Evolutionary conservation across 352 stramenopile genomes (phyloP).

Genomic region (Pythium aristosporum): DNA sequence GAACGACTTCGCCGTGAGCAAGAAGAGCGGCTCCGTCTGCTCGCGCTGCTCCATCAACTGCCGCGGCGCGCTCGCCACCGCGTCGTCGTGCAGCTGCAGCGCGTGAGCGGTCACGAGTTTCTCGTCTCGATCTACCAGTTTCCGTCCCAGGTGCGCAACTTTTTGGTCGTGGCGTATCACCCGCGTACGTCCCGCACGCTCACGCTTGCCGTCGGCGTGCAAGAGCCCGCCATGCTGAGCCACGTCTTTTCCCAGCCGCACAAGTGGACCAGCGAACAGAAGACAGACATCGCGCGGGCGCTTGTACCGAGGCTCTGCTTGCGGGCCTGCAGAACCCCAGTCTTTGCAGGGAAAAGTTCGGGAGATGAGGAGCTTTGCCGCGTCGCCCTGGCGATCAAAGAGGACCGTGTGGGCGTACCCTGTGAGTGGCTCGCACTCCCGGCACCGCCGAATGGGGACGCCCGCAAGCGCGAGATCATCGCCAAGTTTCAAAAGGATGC

Average conservation of each 20-base stretch:
- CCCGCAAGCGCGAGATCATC: conserved; percentile 25
- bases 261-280: conserved; percentile 47
- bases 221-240: conserved; percentile 41
- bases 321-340: conserved; percentile 14
- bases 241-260: conserved; percentile 40
- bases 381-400: conserved; percentile 41
- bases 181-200: conserved; percentile 41
- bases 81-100: conserved; percentile 33
- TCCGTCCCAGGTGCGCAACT: conserved; percentile 52
- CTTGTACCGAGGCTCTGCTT: conserved; percentile 41
- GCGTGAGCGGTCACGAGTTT: conserved; percentile 41
- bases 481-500: conserved; percentile 43
- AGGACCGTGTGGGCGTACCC: conserved; percentile 27
- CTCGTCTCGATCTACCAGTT: conserved; percentile 67
- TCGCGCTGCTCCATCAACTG: conserved; percentile 44
- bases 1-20: conserved; percentile 50
- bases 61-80: conserved; percentile 49
- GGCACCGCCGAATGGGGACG: conserved; percentile 21
- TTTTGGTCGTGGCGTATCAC: conserved; percentile 54
- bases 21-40: conserved; percentile 41
- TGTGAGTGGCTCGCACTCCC: conserved; percentile 28
- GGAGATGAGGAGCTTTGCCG: conserved; percentile 22
- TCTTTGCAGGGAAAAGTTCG: not conserved
- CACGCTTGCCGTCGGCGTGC: conserved; percentile 37
- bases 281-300: conserved; percentile 36